phyloP scores from a whole-genome alignment of 352 stramenopile species.

The Plasmopara halstedii region DNA sequence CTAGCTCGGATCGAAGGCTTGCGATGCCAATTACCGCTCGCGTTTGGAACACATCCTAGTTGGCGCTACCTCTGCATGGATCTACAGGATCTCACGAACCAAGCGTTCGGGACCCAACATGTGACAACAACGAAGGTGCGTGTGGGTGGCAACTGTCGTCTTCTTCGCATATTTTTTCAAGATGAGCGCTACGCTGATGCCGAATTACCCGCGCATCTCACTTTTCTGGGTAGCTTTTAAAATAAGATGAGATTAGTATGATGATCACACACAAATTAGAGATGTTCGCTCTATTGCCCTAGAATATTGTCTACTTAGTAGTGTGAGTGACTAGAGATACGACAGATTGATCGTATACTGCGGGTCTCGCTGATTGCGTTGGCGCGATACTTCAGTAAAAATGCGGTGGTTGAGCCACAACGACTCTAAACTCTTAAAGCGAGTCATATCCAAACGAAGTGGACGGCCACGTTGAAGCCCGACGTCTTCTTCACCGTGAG shows the following conservation, averaged over 20 bases:
- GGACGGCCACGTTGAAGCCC: constrained; percentile 71
- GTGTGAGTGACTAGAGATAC: constrained; percentile 48
- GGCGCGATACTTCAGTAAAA: constrained; percentile 77
- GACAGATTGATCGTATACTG: constrained; percentile 85
- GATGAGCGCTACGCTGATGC: constrained; percentile 66
- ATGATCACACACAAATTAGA: not conserved
- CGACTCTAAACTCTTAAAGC: constrained; percentile 70
- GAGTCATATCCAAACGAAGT: constrained; percentile 63
- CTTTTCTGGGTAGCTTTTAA: constrained; percentile 32
- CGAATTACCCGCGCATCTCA: constrained; percentile 57
- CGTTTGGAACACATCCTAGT: constrained; percentile 28
- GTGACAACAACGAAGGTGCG: constrained; percentile 63
- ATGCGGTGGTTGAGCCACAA: constrained; percentile 81
- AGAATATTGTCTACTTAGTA: not conserved
- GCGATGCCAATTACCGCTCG: constrained; percentile 54
- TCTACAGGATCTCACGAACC: constrained; percentile 51
- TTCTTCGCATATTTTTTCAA: constrained; percentile 76
- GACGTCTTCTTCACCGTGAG: constrained; percentile 79
- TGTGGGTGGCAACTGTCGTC: constrained; percentile 51
- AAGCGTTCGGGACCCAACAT: constrained; percentile 68
- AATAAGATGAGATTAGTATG: not conserved
- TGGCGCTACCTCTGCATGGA: constrained; percentile 78
- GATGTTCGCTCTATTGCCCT: not conserved
- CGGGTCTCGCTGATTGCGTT: constrained; percentile 80
- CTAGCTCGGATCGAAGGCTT: constrained; percentile 49